Evolutionary conservation across 768 basidiomycete species (phyloP), one percentile per base, ranked within the genome.

Genomic region (Phylloporus sp.): DNA sequence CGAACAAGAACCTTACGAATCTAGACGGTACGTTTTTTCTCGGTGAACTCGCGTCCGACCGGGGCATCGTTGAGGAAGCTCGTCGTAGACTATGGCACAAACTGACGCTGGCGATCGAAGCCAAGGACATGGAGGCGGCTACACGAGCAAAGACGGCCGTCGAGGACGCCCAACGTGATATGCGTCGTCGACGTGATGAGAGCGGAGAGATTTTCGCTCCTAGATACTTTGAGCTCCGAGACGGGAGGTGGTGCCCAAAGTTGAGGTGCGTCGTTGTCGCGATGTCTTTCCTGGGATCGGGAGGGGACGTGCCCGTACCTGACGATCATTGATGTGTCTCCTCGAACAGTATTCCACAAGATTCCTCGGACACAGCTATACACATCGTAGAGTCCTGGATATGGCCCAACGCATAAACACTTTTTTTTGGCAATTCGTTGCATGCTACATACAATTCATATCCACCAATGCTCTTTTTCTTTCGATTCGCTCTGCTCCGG

Each of bases 121-220:
- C 73, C 26, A 90, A 86, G 60, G 92, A 99, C 64, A 95, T 98
- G 91, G 90, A 94, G 56, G 84, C 80, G 10, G 96, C 96, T 20
- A 96, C 93, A 5, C 79, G 78, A 22, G 90, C 91, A 38, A 99
- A 99, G 74, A 79, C 80, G 3, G 75, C 76, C 11, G 89, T 99
- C 1, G 96, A 99, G 70, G 92, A 95, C 53, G 82, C 82, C 21
- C 94, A 98, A 69, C 76, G 96, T 38, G 92, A 96, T 57, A 66
- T 77, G 45, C 81, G 90, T 31, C 80, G 76, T 60, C 69, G 71
- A 62, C 74, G 86, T 50, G 93, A 94, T 48, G 87, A 86, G 58
- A 77, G 65, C 17, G 89, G 88, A 6, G 73, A 79, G 53, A 69
- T 69, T 41, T 83, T 87, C 57, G 69, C 76, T n/a, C 80, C 89